Conservation (phyloP, 345 rosid species). For the Ailanthus altissimus region DNA sequence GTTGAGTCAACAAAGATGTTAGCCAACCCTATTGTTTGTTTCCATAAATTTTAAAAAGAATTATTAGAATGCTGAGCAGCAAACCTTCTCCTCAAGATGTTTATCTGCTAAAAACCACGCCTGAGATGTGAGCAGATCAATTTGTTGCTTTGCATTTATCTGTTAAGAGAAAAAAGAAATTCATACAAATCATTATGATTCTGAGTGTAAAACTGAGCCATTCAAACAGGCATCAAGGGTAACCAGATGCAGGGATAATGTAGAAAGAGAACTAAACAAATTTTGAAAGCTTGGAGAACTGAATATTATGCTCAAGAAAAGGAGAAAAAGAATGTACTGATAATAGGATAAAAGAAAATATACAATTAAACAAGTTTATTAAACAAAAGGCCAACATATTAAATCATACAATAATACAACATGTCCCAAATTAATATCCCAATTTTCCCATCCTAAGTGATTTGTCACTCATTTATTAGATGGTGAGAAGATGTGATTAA, state of each 20-base stretch:
- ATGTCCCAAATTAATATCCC: too few relatives aligned
- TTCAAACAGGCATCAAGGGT: background rate
- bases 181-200: background rate
- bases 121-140: constrained; percentile 76
- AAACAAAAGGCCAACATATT: background rate
- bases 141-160: constrained; percentile 72
- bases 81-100: constrained; percentile 75
- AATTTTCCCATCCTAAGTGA: too few relatives aligned
- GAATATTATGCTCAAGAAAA: background rate
- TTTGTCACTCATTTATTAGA: too few relatives aligned
- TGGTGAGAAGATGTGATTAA: too few relatives aligned
- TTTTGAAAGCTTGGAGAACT: background rate
- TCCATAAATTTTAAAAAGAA: background rate
- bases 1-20: background rate
- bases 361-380: background rate
- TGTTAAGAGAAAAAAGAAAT: constrained; percentile 24
- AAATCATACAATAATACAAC: background rate
- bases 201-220: background rate
- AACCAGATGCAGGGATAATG: background rate
- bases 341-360: background rate
- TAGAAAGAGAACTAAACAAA: constrained; percentile 8
- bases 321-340: background rate
- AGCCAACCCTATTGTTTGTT: background rate
- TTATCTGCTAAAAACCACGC: constrained; percentile 82
- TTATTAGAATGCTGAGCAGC: constrained; percentile 2